phyloP scores from a whole-genome alignment of 2,329 filamentous ascomycete species.

The Aureobasidium lini region DNA sequence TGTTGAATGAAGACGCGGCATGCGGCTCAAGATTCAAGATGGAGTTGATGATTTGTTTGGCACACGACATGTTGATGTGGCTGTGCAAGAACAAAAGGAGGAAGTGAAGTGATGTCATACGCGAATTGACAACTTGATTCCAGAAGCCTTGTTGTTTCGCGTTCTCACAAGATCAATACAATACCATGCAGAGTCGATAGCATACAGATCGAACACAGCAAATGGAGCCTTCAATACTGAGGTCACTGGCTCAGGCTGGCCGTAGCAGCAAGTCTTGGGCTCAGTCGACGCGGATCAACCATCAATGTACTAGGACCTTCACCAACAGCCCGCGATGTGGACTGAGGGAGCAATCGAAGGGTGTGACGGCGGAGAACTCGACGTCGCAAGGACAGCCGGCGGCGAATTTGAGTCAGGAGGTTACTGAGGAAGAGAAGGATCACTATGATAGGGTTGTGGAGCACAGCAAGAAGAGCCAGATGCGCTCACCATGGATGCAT shows the following conservation, averaged over 20 bases:
- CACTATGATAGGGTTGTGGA: constrained; percentile 31
- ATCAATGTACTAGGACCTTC: not conserved
- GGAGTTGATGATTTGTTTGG: not conserved
- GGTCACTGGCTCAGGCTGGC: not conserved
- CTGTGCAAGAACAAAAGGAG: not conserved
- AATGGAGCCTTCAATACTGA: not conserved
- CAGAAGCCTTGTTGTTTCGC: too few species aligned
- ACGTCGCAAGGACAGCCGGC: constrained; percentile 21
- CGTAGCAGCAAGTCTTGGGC: not conserved
- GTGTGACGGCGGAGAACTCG: not conserved
- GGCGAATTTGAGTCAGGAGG: constrained; percentile 27
- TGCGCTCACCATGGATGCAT: constrained; percentile 58
- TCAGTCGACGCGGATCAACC: not conserved
- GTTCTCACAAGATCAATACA: not conserved
- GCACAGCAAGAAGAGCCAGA: constrained; percentile 48
- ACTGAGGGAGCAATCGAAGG: not conserved
- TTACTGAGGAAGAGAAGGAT: constrained; percentile 37
- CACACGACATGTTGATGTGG: not conserved
- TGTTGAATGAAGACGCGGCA: not conserved
- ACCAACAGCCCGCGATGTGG: not conserved
- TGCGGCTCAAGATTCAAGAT: not conserved
- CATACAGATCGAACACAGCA: not conserved
- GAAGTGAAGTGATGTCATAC: too few species aligned
- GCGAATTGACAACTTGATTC: too few species aligned
- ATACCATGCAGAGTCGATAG: not conserved